Percentiles rank a stretch among this genome's conserved stretches.
phyloP scores from a whole-genome alignment of 2,329 filamentous ascomycete genomes.

The Penicillium vulpinum region DNA sequence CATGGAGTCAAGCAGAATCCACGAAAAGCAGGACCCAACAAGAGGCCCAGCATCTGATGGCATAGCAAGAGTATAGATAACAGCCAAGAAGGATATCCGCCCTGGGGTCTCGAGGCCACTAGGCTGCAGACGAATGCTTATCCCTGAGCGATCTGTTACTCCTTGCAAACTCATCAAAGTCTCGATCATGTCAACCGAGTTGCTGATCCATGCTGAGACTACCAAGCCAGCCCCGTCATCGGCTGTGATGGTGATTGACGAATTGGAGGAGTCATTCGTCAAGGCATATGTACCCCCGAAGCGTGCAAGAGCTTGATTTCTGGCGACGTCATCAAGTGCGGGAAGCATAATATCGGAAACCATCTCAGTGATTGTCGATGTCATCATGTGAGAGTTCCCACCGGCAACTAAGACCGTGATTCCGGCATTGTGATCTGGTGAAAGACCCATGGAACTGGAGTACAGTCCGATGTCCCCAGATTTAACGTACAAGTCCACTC shows the following conservation, averaged over 20 bases:
- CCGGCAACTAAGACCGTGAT: constrained; percentile 27
- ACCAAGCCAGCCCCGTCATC: constrained; percentile 22
- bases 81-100: constrained; percentile 20
- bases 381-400: constrained; percentile 3
- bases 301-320: constrained; percentile 16
- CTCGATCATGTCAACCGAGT: constrained; percentile 21
- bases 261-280: constrained; percentile 3
- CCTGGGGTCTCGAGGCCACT: constrained; percentile 19
- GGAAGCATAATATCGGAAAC: constrained; percentile 18
- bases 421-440: constrained; percentile 28
- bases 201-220: constrained; percentile 21
- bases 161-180: constrained; percentile 10
- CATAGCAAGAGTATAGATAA: constrained; percentile 7
- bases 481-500: constrained; percentile 29
- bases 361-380: constrained; percentile 16
- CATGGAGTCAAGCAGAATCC: constrained; percentile 16
- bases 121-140: constrained; percentile 27
- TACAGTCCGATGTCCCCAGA: constrained; percentile 28
- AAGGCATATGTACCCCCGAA: constrained; percentile 23
- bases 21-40: constrained; percentile 15
- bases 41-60: constrained; percentile 14
- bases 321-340: constrained; percentile 24
- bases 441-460: constrained; percentile 24
- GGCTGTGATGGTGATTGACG: constrained; percentile 20
- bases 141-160: neutral